Base-by-base conservation (phyloP, 1,139 yeast species). In the Blastobotrys buckinghamii region DNA sequence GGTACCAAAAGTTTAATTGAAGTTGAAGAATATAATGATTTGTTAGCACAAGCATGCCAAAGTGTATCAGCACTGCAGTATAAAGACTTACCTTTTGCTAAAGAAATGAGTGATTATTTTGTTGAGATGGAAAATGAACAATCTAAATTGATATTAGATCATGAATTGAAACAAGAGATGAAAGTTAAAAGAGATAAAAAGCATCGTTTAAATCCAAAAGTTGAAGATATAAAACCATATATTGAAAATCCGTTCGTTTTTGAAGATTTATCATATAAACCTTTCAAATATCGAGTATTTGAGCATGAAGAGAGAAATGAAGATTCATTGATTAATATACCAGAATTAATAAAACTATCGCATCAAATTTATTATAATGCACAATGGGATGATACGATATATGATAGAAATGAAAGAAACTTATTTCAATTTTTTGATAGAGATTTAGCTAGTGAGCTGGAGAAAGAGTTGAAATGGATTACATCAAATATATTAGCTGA, bases 61-160 rank as follows among this genome's bases (percentile, higher is more conserved):
- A 22, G 33, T 9, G 24, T 15, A 16, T 37, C 22, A 7, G 39
- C 26, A n/a, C 27, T 73, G 13, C 59, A 62, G 8, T 70, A 72
- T 59, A 61, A 62, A 22, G 77, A 77, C 2, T 61, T 80, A 26
- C 85, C 85, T 1, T 66, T 70, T 1, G 77, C 82, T 1, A 66
- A 67, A 53, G 87, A 81, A 59, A 73, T 80, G 75, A 72, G 76
- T 51, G 70, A 69, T 17, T 65, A 65, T 19, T 79, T 75, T 62
- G 60, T 76, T 1, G 60, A 62, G 12, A 64, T 75, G 61, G 86
- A 81, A 58, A 76, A 76, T 39, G 59, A 61, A 6, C 80, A 76
- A 53, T 68, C 73, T 20, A 56, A 52, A 2, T 37, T 16, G 2
- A 27, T 47, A 5, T 30, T 27, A 9, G 48, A 43, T 13, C 37